Conservation (phyloP, 139 green algal species). For the Picochlorum sp. region DNA sequence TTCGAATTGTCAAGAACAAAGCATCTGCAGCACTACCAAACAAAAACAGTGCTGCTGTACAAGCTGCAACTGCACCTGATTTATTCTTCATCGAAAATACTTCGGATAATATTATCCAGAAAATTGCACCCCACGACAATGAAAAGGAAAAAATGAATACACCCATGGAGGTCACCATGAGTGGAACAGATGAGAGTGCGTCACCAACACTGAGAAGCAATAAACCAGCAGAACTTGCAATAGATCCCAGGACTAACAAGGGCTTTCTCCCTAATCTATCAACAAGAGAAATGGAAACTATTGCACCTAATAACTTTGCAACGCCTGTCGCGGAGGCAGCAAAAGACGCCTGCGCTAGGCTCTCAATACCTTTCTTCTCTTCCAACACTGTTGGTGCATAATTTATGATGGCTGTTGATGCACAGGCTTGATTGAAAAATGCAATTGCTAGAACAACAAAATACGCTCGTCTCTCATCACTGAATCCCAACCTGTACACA, state of each 20-base stretch:
- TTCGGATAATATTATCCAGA: constrained; percentile 73
- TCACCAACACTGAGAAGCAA: constrained; percentile 27
- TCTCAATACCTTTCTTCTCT: constrained; percentile 27
- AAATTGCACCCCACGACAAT: constrained; percentile 53
- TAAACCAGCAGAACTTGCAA: constrained; percentile 26
- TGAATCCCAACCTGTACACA: no score
- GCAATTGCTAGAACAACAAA: constrained; percentile 53
- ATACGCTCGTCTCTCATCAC: constrained; percentile 32
- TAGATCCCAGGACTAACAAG: constrained; percentile 60
- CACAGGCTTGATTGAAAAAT: constrained; percentile 66
- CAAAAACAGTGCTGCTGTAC: constrained; percentile 57
- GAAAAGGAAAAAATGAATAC: constrained; percentile 70
- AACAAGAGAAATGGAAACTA: constrained; percentile 40
- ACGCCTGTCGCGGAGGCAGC: constrained; percentile 38
- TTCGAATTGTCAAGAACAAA: constrained; percentile 56
- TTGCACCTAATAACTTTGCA: constrained; percentile 56
- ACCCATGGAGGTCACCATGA: constrained; percentile 54
- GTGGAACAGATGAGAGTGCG: neutral
- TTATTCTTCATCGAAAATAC: constrained; percentile 65
- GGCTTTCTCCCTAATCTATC: constrained; percentile 60
- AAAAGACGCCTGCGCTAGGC: constrained; percentile 28
- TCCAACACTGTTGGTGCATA: constrained; percentile 57
- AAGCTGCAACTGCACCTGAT: constrained; percentile 40
- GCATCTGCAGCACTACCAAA: constrained; percentile 52
- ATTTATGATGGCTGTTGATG: constrained; percentile 72